These are phyloP conservation scores for Tricharina praecox DNA, from an alignment of 495 filamentous ascomycete genomes.

Conservation along the genomic window DNA sequence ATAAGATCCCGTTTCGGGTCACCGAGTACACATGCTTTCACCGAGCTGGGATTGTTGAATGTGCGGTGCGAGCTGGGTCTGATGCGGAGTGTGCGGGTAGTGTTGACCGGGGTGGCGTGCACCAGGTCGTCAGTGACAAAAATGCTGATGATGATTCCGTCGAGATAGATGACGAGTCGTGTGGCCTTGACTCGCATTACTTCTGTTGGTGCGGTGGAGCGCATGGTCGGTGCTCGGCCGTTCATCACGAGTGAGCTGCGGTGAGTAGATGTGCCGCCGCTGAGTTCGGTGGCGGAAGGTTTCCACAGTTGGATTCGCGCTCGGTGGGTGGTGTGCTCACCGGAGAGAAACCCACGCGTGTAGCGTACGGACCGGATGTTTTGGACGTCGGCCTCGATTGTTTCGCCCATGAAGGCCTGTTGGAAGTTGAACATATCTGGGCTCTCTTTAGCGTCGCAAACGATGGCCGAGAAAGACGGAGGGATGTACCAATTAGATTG, in stretches of 20 bases:
- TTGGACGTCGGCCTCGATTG: slow-evolving; percentile 20
- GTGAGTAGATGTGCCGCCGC: neutral
- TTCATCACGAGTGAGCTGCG: neutral
- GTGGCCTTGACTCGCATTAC: slow-evolving; percentile 2
- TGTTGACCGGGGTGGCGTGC: neutral
- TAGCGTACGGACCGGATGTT: slow-evolving; percentile 17
- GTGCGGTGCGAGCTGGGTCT: slow-evolving; percentile 11
- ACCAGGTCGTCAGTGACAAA: slow-evolving; percentile 22
- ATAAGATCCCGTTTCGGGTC: slow-evolving; percentile 8
- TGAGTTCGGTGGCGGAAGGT: neutral
- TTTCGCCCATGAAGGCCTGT: slow-evolving; percentile 16
- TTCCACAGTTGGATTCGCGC: slow-evolving; percentile 24
- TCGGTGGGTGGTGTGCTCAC: slow-evolving; percentile 13
- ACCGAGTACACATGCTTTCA: slow-evolving; percentile 20
- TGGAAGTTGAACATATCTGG: slow-evolving; percentile 23
- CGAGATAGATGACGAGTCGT: slow-evolving; percentile 21
- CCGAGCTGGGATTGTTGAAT: slow-evolving; percentile 10
- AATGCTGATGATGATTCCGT: slow-evolving; percentile 11
- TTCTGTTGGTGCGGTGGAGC: neutral
- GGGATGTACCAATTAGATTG: slow-evolving; percentile 7
- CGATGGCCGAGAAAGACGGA: too few species aligned
- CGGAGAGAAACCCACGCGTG: slow-evolving; percentile 14
- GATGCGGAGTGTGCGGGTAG: slow-evolving; percentile 5
- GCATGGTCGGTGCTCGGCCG: neutral
- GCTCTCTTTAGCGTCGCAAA: too few species aligned